Evolutionary conservation across 2,329 filamentous ascomycete species (phyloP).

Genomic region (Cladosporium sphaerospermum): DNA sequence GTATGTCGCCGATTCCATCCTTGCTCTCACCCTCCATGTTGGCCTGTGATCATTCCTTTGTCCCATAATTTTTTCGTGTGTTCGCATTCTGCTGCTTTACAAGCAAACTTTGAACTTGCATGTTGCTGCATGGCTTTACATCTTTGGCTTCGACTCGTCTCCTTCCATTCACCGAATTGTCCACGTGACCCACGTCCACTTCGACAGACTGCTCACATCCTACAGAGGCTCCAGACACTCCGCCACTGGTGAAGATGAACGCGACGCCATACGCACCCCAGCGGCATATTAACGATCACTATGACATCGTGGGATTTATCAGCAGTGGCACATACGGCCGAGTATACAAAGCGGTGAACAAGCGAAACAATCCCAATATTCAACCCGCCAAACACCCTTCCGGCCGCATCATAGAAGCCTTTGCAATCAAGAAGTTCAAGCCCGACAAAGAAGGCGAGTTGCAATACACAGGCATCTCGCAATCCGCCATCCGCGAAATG

Average conservation of each 20-base stretch:
- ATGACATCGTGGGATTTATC: constrained; percentile 96
- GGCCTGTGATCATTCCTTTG: too few species aligned
- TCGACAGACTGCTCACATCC: background rate
- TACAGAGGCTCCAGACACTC: constrained; percentile 13
- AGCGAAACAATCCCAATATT: constrained; percentile 59
- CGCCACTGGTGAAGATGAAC: constrained; percentile 29
- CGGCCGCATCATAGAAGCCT: constrained; percentile 59
- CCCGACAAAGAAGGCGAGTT: constrained; percentile 97
- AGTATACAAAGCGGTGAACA: constrained; percentile 91
- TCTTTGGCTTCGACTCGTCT: too few species aligned
- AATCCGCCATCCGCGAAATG: constrained; percentile 96
- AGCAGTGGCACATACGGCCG: constrained; percentile 96
- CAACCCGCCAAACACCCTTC: constrained; percentile 24
- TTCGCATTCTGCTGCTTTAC: too few species aligned
- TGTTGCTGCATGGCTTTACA: too few species aligned
- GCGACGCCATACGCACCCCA: constrained; percentile 56
- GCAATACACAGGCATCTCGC: constrained; percentile 94
- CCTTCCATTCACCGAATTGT: constrained; percentile 4
- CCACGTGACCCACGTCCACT: constrained; percentile 1
- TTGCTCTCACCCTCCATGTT: background rate
- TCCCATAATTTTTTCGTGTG: too few species aligned
- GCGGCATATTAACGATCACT: constrained; percentile 83
- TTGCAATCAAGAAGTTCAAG: constrained; percentile 99
- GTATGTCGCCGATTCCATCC: background rate
- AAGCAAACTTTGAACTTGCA: too few species aligned